These are phyloP conservation scores for Entamoeba histolytica DNA, from an alignment of 208 protist genomes.

Conservation along the genomic window DNA sequence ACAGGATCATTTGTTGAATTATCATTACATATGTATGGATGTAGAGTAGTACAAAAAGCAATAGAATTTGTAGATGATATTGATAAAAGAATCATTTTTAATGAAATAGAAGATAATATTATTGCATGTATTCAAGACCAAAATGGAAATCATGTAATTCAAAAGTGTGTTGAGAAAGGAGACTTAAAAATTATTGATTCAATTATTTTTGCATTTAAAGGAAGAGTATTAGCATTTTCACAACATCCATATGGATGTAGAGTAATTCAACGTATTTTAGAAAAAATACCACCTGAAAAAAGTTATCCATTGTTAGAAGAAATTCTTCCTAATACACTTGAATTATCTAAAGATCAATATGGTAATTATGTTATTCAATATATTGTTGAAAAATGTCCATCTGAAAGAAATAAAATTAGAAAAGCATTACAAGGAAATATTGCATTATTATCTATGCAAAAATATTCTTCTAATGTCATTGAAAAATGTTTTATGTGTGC, in stretches of 20 bases:
- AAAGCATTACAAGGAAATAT: neutral
- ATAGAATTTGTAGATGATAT: neutral
- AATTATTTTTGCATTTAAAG: constrained; percentile 74
- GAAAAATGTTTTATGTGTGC: neutral
- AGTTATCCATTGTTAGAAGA: constrained; percentile 1
- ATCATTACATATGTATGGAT: constrained; percentile 81
- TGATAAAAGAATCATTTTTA: constrained; percentile 31
- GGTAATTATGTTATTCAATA: constrained; percentile 18
- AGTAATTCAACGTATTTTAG: constrained; percentile 89
- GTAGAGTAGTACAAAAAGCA: constrained; percentile 82
- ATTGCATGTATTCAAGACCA: constrained; percentile 85
- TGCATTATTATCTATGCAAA: neutral
- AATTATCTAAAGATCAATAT: constrained; percentile 11
- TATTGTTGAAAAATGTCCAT: constrained; percentile 1
- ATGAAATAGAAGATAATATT: constrained; percentile 73
- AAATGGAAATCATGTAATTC: constrained; percentile 96
- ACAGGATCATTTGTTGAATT: constrained; percentile 65
- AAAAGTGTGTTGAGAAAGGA: constrained; percentile 91
- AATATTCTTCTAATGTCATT: constrained; percentile 1
- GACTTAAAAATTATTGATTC: constrained; percentile 59
- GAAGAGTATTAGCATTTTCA: constrained; percentile 45
- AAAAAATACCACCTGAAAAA: constrained; percentile 64
- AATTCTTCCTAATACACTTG: neutral
- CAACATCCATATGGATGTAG: constrained; percentile 91
- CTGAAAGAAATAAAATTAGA: neutral